These are phyloP conservation scores for Nemophila menziesii DNA, from an alignment of 257 asterid species.

Conservation along the genomic window DNA sequence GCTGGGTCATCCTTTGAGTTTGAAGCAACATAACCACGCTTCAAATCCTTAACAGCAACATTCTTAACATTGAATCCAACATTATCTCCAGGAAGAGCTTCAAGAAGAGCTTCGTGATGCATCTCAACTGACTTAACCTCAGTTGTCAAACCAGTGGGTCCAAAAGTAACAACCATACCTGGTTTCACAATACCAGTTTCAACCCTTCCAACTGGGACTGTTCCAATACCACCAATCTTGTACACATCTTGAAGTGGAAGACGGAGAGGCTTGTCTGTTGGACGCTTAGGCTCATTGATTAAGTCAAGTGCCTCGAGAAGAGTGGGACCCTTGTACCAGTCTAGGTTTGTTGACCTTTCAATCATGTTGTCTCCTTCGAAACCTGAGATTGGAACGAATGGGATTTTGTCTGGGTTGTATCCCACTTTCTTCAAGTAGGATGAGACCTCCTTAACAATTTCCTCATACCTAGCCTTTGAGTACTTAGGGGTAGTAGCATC, in stretches of 20 bases:
- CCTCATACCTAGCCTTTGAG: constrained; percentile 51
- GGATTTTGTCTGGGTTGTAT: constrained; percentile 56
- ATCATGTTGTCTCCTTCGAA: constrained; percentile 40
- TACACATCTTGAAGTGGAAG: constrained; percentile 45
- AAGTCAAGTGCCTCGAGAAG: constrained; percentile 47
- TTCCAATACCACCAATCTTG: constrained; percentile 41
- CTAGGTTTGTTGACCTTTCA: constrained; percentile 36
- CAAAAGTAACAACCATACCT: constrained; percentile 14
- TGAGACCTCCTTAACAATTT: constrained; percentile 53
- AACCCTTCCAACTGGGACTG: constrained; percentile 35
- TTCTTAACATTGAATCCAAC: constrained; percentile 57
- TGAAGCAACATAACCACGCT: constrained; percentile 51
- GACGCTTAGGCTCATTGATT: constrained; percentile 31
- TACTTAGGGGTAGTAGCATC: constrained; percentile 60
- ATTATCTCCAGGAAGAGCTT: constrained; percentile 37
- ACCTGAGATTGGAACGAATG: constrained; percentile 54
- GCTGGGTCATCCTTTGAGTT: constrained; percentile 61
- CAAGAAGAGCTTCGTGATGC: constrained; percentile 36
- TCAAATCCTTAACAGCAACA: constrained; percentile 53
- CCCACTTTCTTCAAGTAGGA: constrained; percentile 59
- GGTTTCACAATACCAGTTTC: constrained; percentile 16
- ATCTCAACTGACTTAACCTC: constrained; percentile 32
- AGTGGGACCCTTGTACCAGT: constrained; percentile 63
- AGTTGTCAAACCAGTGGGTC: constrained; percentile 12
- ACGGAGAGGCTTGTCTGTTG: constrained; percentile 43